Percentiles rank a stretch among this genome's conserved stretches.
These are phyloP conservation scores for Pseudonitzschia multistriata DNA, from an alignment of 108 stramenopile species.

Conservation along the genomic window DNA sequence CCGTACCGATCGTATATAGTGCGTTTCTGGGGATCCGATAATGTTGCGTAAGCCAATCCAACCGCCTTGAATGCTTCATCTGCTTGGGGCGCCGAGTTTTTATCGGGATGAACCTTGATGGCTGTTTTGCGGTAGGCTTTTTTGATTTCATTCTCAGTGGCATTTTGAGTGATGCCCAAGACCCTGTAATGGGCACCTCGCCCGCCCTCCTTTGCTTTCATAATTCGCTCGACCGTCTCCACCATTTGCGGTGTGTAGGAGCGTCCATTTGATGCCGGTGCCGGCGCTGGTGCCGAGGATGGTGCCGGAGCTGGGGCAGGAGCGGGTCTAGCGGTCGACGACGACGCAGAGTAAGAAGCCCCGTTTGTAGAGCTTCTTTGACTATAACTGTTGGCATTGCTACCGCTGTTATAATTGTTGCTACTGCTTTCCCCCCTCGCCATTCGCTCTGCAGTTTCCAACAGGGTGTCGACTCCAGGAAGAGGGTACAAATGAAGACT, in stretches of 20 bases:
- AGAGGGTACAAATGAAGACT: constrained; percentile 83
- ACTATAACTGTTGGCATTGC: background rate
- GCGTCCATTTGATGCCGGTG: constrained; percentile 35
- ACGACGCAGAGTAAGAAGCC: background rate
- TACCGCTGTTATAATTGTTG: background rate
- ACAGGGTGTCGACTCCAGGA: constrained; percentile 85
- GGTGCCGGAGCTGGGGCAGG: constrained; percentile 1
- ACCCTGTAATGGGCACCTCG: constrained; percentile 89
- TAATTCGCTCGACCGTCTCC: constrained; percentile 59
- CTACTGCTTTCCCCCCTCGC: constrained; percentile 2
- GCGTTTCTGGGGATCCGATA: constrained; percentile 85
- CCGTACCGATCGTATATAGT: constrained; percentile 87
- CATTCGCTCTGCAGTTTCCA: constrained; percentile 60
- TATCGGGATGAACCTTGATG: constrained; percentile 90
- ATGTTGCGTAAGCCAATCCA: constrained; percentile 84
- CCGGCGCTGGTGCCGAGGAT: constrained; percentile 11
- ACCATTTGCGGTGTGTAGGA: constrained; percentile 71
- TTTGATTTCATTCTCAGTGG: constrained; percentile 79
- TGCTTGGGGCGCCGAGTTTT: constrained; percentile 86
- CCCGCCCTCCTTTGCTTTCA: constrained; percentile 70
- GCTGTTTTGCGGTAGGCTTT: constrained; percentile 89
- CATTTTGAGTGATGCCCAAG: constrained; percentile 54
- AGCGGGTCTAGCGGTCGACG: constrained; percentile 4
- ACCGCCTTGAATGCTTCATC: constrained; percentile 96
- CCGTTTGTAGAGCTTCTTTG: constrained; percentile 17